phyloP scores from a whole-genome alignment of 768 basidiomycete species.

The Rhodotorula diobovata region DNA sequence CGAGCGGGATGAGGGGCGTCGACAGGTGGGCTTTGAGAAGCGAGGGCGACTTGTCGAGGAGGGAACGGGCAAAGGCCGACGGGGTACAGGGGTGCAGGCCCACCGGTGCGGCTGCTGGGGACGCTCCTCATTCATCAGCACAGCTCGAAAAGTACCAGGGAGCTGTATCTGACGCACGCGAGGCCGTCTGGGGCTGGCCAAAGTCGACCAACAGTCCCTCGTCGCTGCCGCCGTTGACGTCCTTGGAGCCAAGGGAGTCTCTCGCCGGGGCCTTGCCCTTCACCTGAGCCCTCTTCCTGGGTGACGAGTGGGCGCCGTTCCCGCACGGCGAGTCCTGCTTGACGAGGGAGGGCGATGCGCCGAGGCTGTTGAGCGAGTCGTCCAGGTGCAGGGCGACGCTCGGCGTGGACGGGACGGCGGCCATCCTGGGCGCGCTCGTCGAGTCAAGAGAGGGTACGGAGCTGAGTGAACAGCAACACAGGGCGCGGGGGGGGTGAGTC shows the following conservation, averaged over 20 bases:
- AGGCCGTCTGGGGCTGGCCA: not conserved
- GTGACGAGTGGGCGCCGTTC: not conserved
- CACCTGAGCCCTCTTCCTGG: not conserved
- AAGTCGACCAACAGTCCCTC: not conserved
- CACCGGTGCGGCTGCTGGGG: not conserved
- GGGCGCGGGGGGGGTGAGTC: not conserved
- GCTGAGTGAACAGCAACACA: not conserved
- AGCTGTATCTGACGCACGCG: not conserved
- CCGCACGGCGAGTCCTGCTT: not conserved
- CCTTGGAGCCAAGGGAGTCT: not conserved
- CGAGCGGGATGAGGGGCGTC: slow-evolving; percentile 12
- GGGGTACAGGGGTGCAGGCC: not conserved
- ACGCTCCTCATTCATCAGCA: not conserved
- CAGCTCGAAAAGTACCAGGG: not conserved
- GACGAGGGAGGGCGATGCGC: not conserved
- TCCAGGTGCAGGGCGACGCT: not conserved
- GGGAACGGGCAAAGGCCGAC: slow-evolving; percentile 3
- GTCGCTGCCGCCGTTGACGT: not conserved
- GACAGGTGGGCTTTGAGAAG: slow-evolving; percentile 8
- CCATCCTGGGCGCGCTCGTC: not conserved
- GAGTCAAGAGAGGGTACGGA: not conserved
- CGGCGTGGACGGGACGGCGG: not conserved
- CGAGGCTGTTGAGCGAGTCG: not conserved
- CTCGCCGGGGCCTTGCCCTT: not conserved
- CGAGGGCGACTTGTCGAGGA: slow-evolving; percentile 19